Evolutionary conservation across 805 yeast genomes (phyloP).

Genomic region (Pichia eremophila): DNA sequence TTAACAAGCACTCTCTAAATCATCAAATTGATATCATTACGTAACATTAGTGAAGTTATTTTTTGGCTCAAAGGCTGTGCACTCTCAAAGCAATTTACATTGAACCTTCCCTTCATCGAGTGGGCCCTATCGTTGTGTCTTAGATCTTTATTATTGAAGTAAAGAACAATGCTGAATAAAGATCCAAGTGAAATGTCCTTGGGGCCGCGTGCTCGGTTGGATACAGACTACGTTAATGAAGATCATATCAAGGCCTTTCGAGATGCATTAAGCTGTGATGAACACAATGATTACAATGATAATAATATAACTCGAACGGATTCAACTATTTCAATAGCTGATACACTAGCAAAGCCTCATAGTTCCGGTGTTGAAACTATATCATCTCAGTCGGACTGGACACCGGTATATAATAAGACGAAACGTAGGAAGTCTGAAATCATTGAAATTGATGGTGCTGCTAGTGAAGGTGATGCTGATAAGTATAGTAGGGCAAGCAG

Average conservation of each 20-base stretch:
- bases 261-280: slow-evolving; percentile 29
- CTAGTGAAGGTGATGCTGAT: not conserved
- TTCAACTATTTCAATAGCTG: not conserved
- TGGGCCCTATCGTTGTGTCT: no score
- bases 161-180: not conserved
- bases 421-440: slow-evolving; percentile 8
- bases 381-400: slow-evolving; percentile 38
- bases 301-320: not conserved
- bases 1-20: no score
- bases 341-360: not conserved
- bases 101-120: no score
- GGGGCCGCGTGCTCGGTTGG: slow-evolving; percentile 14
- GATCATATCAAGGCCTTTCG: slow-evolving; percentile 28
- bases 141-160: no score
- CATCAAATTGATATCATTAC: no score
- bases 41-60: no score
- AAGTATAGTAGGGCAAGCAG: not conserved
- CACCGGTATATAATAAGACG: slow-evolving; percentile 29
- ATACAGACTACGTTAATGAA: slow-evolving; percentile 19
- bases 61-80: no score
- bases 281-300: slow-evolving; percentile 8
- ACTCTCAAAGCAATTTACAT: no score
- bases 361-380: slow-evolving; percentile 17
- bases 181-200: not conserved
- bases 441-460: not conserved